Percentiles rank a stretch among this genome's conserved stretches.
Conservation (phyloP, 2,329 filamentous ascomycete genomes). For the Phialophora tarda region DNA sequence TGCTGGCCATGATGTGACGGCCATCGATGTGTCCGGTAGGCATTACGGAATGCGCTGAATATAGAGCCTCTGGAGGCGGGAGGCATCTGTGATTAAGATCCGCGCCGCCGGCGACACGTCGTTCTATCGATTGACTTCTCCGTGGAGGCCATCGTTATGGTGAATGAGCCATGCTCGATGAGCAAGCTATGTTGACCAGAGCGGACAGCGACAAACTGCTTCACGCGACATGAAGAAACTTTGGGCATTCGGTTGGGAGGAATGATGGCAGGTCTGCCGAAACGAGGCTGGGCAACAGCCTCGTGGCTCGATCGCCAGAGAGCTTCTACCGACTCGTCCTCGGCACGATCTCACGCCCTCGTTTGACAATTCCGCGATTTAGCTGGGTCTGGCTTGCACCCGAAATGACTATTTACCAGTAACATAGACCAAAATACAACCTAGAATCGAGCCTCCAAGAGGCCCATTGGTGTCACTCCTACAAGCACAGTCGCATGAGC, state of each 20-base stretch:
- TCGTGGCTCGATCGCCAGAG: neutral
- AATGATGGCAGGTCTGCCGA: neutral
- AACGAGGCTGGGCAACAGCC: neutral
- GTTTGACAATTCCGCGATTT: too few species aligned
- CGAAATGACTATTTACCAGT: too few species aligned
- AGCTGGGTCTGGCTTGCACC: too few species aligned
- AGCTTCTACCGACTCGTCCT: neutral
- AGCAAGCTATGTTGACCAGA: neutral
- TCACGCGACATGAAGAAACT: neutral
- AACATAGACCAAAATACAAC: neutral
- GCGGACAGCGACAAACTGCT: neutral
- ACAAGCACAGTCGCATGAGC: neutral
- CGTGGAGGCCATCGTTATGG: neutral
- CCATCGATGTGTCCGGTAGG: neutral
- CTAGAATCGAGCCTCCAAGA: neutral
- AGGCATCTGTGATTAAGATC: conserved; percentile 18
- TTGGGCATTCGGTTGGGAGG: neutral
- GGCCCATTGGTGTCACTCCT: neutral
- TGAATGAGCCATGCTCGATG: neutral
- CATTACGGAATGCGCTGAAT: neutral
- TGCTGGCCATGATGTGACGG: neutral
- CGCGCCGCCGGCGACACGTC: neutral
- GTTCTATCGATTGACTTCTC: neutral
- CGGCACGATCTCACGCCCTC: too few species aligned
- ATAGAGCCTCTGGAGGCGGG: conserved; percentile 12